A percentile compares a stretch with the other conserved stretches of the same genome.
phyloP scores from a whole-genome alignment of 2,329 filamentous ascomycete genomes.

The Colletotrichum somersetense region DNA sequence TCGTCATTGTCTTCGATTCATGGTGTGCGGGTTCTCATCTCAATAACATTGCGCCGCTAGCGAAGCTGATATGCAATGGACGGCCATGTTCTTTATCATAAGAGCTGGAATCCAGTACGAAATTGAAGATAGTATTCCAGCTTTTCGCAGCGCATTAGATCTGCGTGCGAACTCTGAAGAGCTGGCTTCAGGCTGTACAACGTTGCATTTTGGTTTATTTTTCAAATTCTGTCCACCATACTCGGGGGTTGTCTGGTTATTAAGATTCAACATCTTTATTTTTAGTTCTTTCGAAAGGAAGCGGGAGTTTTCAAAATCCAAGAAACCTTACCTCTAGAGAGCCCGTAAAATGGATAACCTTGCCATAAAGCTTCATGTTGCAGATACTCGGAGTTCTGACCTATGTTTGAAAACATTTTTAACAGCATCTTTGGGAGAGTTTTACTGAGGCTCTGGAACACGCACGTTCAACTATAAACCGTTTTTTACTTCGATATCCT shows the following conservation, averaged over 20 bases:
- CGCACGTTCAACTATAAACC: rapidly evolving
- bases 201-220: not conserved
- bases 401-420: too few relatives aligned
- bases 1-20: not conserved
- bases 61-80: too few relatives aligned
- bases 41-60: not conserved
- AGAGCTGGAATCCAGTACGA: not conserved
- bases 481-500: too few relatives aligned
- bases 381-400: not conserved
- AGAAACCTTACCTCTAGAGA: not conserved
- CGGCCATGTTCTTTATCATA: not conserved
- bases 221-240: not conserved
- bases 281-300: not conserved
- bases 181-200: not conserved
- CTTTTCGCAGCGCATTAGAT: not conserved
- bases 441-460: too few relatives aligned
- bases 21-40: not conserved
- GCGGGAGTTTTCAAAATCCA: not conserved
- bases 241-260: not conserved
- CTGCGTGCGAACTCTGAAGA: not conserved
- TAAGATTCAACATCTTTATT: too few relatives aligned
- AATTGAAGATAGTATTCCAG: not conserved
- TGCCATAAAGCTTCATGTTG: not conserved
- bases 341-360: too few relatives aligned
- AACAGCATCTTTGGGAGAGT: too few relatives aligned